Percentiles rank a stretch among this genome's conserved stretches.
Conservation (phyloP, 495 filamentous ascomycete species). For the Penicillium cosmopolitanum region DNA sequence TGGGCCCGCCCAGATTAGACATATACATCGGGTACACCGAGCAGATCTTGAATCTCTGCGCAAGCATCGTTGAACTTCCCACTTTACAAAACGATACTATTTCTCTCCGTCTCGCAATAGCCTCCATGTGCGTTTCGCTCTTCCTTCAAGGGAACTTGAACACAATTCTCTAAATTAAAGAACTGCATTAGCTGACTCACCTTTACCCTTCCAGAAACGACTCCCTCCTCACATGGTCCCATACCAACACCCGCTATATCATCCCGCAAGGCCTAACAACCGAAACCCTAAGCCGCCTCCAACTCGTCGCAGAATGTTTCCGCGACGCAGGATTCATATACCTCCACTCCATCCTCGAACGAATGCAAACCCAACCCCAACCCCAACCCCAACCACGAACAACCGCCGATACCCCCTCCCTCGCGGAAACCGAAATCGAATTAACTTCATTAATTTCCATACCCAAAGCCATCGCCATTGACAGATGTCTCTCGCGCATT, state of each 20-base stretch:
- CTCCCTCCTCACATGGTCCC: constrained; percentile 42
- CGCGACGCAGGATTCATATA: constrained; percentile 49
- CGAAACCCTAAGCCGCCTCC: constrained; percentile 39
- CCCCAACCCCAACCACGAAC: background rate
- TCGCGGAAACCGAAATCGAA: background rate
- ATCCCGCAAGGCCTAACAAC: constrained; percentile 39
- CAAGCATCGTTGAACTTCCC: constrained; percentile 42
- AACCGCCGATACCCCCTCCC: background rate
- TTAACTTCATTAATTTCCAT: constrained; percentile 29
- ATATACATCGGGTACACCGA: constrained; percentile 52
- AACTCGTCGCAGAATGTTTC: constrained; percentile 49
- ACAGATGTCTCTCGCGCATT: constrained; percentile 35
- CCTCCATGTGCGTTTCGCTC: constrained; percentile 33
- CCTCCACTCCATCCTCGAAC: constrained; percentile 45
- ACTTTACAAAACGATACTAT: constrained; percentile 27
- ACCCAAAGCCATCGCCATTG: constrained; percentile 36
- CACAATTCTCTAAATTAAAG: no score
- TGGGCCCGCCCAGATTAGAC: constrained; percentile 40
- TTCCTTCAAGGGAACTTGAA: no score
- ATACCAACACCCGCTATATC: constrained; percentile 32
- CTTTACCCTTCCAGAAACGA: constrained; percentile 33
- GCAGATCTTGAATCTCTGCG: constrained; percentile 45
- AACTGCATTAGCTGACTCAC: background rate
- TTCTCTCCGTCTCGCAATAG: constrained; percentile 34
- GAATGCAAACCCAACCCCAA: constrained; percentile 24